Base-by-base conservation (phyloP, 23 red algal genomes). In the Pyropia yezoensis region DNA sequence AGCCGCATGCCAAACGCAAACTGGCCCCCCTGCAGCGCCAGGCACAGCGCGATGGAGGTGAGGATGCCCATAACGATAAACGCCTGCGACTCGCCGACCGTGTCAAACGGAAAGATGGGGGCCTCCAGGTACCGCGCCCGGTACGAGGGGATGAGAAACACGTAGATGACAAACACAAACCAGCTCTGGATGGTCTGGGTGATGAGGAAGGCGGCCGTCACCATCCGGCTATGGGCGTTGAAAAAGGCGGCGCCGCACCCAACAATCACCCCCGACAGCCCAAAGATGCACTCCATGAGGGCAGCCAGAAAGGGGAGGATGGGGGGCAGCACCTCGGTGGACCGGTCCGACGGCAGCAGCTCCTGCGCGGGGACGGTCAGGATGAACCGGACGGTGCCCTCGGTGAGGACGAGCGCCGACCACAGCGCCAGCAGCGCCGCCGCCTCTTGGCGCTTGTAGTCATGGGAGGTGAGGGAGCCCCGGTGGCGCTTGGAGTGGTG, bases 1-100 rank as follows among this genome's bases (percentile, higher is more conserved):
- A 84, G 62, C 13, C 79, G 79, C 27, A 26, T 63, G 28, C 73
- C 66, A 52, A 84, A 84, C 27, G 75, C 15, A 25, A 84, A 84
- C 69, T 84, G 79, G 30, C 79, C 79, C 14, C 79, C 79, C 52
- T 84, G 79, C 62, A 84, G 60, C 15, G 79, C 27, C 8, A 84
- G 60, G 62, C 79, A 84, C 21, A 84, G 75, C 49, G 73, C 47
- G 57, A 84, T 67, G 1, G 79, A 73, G 0, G 79, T 84, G n/a
- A 84, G 17, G 24, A 84, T 74, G 27, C 79, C 79, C 59, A 74
- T 57, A 15, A 22, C 17, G 29, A 75, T 75, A 26, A 84, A 18
- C 19, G 69, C 66, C 2, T 32, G 24, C 19, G 50, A 66, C 50
- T 83, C 49, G 17, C 27, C 69, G 2, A 56, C 12, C 0, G 61